phyloP scores from a whole-genome alignment of 2,329 filamentous ascomycete genomes.

The Venturiaceae sp. region DNA sequence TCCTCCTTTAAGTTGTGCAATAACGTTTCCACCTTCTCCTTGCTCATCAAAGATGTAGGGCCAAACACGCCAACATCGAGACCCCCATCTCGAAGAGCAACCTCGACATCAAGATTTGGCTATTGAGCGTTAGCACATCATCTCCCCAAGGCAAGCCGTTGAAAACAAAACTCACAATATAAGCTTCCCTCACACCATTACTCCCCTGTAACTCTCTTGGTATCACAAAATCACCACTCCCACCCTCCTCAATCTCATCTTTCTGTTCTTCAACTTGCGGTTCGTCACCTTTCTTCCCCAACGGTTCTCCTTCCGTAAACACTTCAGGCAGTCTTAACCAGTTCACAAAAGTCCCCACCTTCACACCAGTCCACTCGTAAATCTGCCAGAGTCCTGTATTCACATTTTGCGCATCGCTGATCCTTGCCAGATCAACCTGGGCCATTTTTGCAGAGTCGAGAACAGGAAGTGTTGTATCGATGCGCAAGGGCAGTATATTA shows the following conservation, averaged over 20 bases:
- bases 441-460: constrained; percentile 48
- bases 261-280: constrained; percentile 12
- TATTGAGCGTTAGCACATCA: constrained; percentile 19
- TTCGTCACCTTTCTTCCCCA: constrained; percentile 10
- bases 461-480: constrained; percentile 33
- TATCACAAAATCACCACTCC: constrained; percentile 10
- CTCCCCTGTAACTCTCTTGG: constrained; percentile 17
- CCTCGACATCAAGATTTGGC: constrained; percentile 47
- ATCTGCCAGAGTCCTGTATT: constrained; percentile 62
- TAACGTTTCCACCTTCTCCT: background rate
- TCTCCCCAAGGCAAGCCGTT: background rate
- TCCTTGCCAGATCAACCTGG: constrained; percentile 56
- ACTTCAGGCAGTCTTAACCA: constrained; percentile 53
- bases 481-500: constrained; percentile 64
- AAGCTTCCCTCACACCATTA: constrained; percentile 16
- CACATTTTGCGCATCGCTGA: constrained; percentile 47
- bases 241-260: constrained; percentile 9
- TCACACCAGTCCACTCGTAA: constrained; percentile 61
- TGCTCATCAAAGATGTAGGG: constrained; percentile 13
- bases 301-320: constrained; percentile 11
- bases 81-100: constrained; percentile 35
- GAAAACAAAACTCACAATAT: constrained; percentile 25
- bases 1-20: background rate
- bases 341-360: constrained; percentile 68
- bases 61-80: constrained; percentile 46